phyloP scores from a whole-genome alignment of 2,329 filamentous ascomycete species.

The Cladosporium sp. region DNA sequence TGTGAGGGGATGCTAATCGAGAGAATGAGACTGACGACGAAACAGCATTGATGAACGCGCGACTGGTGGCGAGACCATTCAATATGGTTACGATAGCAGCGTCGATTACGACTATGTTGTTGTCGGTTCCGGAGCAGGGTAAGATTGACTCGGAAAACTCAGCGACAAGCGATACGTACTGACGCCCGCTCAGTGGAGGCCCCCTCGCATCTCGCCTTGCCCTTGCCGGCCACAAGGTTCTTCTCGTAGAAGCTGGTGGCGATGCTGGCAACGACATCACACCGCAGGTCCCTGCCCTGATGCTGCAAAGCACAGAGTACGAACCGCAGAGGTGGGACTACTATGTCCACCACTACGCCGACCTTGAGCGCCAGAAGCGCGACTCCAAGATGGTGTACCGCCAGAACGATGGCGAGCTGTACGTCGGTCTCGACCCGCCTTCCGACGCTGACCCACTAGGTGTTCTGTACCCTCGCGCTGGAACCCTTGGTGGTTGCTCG shows the following conservation, averaged over 20 bases:
- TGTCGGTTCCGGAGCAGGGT: constrained; percentile 57
- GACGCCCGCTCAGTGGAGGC: constrained; percentile 43
- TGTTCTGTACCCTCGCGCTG: constrained; percentile 55
- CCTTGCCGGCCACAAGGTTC: constrained; percentile 54
- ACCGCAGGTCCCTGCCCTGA: constrained; percentile 53
- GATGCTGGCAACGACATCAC: constrained; percentile 51
- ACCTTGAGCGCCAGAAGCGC: constrained; percentile 48
- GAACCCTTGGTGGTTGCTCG: constrained; percentile 55
- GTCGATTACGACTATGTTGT: constrained; percentile 57
- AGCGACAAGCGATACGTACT: neutral
- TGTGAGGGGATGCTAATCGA: neutral
- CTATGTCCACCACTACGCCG: constrained; percentile 58
- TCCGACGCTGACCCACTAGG: constrained; percentile 50
- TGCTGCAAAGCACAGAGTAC: constrained; percentile 53
- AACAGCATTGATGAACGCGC: neutral
- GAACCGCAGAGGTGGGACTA: constrained; percentile 58
- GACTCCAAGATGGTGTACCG: constrained; percentile 59
- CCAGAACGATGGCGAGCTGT: constrained; percentile 47
- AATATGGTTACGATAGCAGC: constrained; percentile 2
- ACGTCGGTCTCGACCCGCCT: constrained; percentile 53
- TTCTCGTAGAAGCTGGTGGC: constrained; percentile 59
- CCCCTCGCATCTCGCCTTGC: constrained; percentile 57
- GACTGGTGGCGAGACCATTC: neutral
- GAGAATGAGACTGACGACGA: neutral
- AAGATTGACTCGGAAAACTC: neutral